Evolutionary conservation across 768 basidiomycete species (phyloP), one percentile per base, ranked within the genome.

Genomic region (Leucosporidium yakuticum): DNA sequence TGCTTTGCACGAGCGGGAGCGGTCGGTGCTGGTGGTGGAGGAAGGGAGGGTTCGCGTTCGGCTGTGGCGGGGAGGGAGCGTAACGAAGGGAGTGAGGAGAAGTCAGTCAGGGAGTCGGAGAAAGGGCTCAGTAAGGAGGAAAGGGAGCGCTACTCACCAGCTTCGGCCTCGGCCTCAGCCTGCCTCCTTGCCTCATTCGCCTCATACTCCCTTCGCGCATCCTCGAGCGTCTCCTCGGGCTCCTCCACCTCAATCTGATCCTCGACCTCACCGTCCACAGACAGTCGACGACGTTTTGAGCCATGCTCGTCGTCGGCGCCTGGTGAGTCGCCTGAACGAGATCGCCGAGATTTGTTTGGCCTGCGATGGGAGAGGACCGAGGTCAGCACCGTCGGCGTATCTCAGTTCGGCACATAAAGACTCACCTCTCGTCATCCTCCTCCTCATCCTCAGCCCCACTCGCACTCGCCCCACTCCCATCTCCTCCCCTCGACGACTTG

Each of bases 1-100:
- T 82, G 83, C 74, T 82, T 82, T 60, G 59, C 67, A 15, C 70
- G 71, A 66, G 70, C 73, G 64, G 67, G 62, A 55, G 23, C 67
- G 44, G 29, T 1, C 12, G 39, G 25, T 21, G 15, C 39, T 19
- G 34, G 32, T 49, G 57, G 31, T 39, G 50, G 14, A 20, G 27
- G n/a, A 25, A 19, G 12, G 19, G 15, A 54, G 60, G 31, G 23
- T 60, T 48, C 59, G 58, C 81, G 78, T 78, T 80, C 80, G 80
- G 74, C 63, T 77, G 67, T 75, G 75, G 66, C 74, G 76, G 75
- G 65, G 63, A 64, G 69, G 67, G 65, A 34, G 39, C 21, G 34
- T 51, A 27, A 50, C 31, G 60, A 55, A 51, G 32, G 57, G 63
- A n/a, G n/a, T n/a, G 63, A 17, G 31, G 34, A 20, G 17, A 4